Evolutionary conservation across 2,329 filamentous ascomycete species (phyloP).

Genomic region (Penicillium fuscoglaucum): DNA sequence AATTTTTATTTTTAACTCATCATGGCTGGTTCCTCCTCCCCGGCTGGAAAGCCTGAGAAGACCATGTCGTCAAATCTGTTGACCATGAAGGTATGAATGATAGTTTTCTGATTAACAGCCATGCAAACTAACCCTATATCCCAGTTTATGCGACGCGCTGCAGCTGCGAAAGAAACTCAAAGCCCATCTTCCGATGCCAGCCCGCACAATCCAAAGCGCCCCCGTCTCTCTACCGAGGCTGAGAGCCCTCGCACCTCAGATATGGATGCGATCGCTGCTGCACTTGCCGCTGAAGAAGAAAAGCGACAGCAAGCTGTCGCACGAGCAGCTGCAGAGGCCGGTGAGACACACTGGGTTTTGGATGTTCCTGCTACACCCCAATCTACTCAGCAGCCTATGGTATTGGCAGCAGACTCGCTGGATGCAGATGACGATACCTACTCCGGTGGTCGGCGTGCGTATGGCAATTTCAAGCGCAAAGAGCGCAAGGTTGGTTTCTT

Average conservation of each 20-base stretch:
- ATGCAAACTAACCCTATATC: background rate
- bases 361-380: conserved; percentile 30
- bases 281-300: conserved; percentile 43
- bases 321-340: conserved; percentile 44
- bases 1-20: conserved; percentile 1
- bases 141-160: conserved; percentile 87
- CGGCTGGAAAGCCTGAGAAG: conserved; percentile 60
- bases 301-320: conserved; percentile 43
- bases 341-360: conserved; percentile 48
- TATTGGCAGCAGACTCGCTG: conserved; percentile 37
- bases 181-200: conserved; percentile 39
- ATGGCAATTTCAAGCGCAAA: conserved; percentile 43
- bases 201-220: conserved; percentile 39
- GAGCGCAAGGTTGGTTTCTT: conserved; percentile 25
- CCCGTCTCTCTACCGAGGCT: conserved; percentile 32
- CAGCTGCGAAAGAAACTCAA: conserved; percentile 53
- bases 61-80: conserved; percentile 83
- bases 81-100: conserved; percentile 71
- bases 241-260: conserved; percentile 33
- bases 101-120: background rate
- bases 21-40: conserved; percentile 44
- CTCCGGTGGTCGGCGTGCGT: conserved; percentile 39
- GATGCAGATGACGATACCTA: conserved; percentile 34
- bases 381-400: conserved; percentile 27
- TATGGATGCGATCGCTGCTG: conserved; percentile 42